Evolutionary conservation across 164 flowering plant species (phyloP), one percentile per base, ranked within the genome.

Genomic region (Pachysandra terminalis): DNA sequence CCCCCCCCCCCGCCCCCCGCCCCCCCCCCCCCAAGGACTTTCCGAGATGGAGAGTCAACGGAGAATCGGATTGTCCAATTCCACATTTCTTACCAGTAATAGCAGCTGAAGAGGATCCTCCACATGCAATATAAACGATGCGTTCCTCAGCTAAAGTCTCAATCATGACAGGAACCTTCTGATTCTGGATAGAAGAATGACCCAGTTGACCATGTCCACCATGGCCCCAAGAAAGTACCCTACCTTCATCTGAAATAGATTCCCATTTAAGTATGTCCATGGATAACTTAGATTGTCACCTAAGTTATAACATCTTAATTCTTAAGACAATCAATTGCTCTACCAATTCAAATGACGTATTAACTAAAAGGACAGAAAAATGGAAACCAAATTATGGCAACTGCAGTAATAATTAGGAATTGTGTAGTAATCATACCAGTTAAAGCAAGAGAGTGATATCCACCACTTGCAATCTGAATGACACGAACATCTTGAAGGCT

Each of bases 191-290:
- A 48, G 91, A 81, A 74, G 82, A 81, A 76, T 87, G 84, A 63
- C 96, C 98, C 82, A 94, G 68, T 74, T 94, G 98, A 70, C 98
- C 98, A 69, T 83, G 90, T 65, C 93, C 93, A 22, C 98, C 97
- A 76, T 91, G 89, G 54, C 98, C 98, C 97, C 97, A 94, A 2
- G 98, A 91, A 64, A 86, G 78, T 17, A 94, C 95, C 74, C 83
- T 86, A 0, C 97, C 96, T 17, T 86, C 83, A 75, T 87, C 98
- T 91, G 79, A 73, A 60, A 72, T n/a, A n/a, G n/a, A n/a, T n/a
- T n/a, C n/a, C n/a, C n/a, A n/a, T n/a, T n/a, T n/a, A n/a, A n/a
- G n/a, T n/a, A n/a, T n/a, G n/a, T n/a, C n/a, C n/a, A n/a, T n/a
- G n/a, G n/a, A n/a, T n/a, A n/a, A n/a, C n/a, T n/a, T n/a, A n/a